Evolutionary conservation across 148 eudicot genomes (phyloP), one percentile per base, ranked within the genome.

Genomic region (Mesembryanthemum crystallinum): DNA sequence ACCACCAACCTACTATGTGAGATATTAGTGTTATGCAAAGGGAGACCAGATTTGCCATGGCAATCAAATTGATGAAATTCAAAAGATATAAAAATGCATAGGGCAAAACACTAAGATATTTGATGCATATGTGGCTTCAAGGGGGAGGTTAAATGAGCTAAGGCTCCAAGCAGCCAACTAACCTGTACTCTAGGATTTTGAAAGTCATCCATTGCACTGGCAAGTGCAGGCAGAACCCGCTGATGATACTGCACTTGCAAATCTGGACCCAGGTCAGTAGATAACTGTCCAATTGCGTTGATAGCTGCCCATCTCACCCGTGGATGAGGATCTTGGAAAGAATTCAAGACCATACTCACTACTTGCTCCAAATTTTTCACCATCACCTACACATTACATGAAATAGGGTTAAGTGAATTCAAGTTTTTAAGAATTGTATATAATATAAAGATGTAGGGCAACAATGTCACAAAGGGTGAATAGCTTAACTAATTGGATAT

Each of bases 261-360:
- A 79, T 94, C 98, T 23, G 98, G 98, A 21, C 97, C 98, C 72
- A 94, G 77, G 79, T 94, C 98, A 21, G 98, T 94, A 23, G 98
- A 92, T 76, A 94, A 72, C 80, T 94, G 98, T 64, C 98, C 98
- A 82, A 92, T 88, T 20, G 97, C 97, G 85, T 94, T 94, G 82
- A 94, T 94, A 69, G 98, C 98, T 10, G 98, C 97, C 98, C 98
- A 94, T 51, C 98, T 83, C 58, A 89, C 98, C 42, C 98, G 91
- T 18, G 98, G 92, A 76, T 94, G 96, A 37, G 96, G 94, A 85
- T 92, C 94, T 84, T 92, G 92, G 68, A 92, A 92, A 0, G 92
- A 94, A 73, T 66, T 90, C 86, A 94, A 75, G 9, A 94, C 92
- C 98, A 94, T 94, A 60, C 76, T 83, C 75, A 94, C 88, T 18